These are phyloP conservation scores for Agaricales sp. DNA, from an alignment of 1,284 basidiomycete genomes.

Conservation along the genomic window DNA sequence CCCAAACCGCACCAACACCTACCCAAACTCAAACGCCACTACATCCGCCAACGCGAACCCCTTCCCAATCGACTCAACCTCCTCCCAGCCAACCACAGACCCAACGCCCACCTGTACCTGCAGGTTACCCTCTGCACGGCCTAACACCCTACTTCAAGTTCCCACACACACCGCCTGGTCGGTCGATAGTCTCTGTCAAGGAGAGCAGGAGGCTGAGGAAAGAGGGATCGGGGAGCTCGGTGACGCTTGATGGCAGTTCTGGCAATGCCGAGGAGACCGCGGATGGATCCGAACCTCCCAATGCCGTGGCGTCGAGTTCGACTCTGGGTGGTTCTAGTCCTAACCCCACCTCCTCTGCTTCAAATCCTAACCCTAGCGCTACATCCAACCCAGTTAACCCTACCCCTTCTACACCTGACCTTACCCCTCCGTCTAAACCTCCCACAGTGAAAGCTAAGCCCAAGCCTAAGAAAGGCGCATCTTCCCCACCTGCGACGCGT, in stretches of 20 bases:
- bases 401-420: neutral
- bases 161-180: neutral
- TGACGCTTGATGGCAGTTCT: no score
- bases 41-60: neutral
- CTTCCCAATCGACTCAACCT: neutral
- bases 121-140: constrained; percentile 15
- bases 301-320: no score
- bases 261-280: no score
- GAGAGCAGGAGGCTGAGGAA: no score
- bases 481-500: constrained; percentile 12
- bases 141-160: neutral
- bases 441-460: neutral
- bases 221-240: no score
- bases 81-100: neutral
- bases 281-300: no score
- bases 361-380: no score
- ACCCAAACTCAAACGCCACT: neutral
- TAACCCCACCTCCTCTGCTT: no score
- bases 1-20: no score
- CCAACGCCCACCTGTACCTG: constrained; percentile 11
- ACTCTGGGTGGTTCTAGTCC: no score
- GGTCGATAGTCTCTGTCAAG: neutral
- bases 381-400: no score
- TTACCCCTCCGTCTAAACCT: neutral
- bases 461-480: neutral